Evolutionary conservation across 345 rosid genomes (phyloP).

Genomic region (Salix arbutifolia): DNA sequence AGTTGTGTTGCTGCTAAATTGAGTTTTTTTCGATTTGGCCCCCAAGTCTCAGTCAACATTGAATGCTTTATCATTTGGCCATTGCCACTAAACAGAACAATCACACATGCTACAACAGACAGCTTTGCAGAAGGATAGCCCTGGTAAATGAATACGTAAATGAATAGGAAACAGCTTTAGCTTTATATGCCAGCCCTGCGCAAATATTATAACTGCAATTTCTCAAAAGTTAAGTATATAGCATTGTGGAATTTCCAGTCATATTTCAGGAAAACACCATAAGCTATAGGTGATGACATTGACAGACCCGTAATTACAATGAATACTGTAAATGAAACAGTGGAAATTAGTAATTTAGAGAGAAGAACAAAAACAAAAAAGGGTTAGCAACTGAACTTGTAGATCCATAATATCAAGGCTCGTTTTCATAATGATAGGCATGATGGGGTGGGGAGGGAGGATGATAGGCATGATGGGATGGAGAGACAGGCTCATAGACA

Average conservation of each 20-base stretch:
- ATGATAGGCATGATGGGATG: constrained; percentile 29
- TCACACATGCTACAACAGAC: neutral
- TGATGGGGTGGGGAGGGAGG: constrained; percentile 27
- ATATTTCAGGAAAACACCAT: neutral
- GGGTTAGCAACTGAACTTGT: constrained; percentile 20
- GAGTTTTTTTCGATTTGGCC: neutral
- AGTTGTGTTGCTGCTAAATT: no score
- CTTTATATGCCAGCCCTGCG: no score
- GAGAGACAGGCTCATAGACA: constrained; percentile 33
- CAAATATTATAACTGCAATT: neutral
- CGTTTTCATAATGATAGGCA: constrained; percentile 37
- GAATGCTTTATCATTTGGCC: neutral
- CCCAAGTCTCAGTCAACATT: neutral
- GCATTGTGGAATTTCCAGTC: neutral
- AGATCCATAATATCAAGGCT: constrained; percentile 4
- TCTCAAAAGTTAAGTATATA: neutral
- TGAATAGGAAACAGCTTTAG: no score
- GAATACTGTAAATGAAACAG: neutral
- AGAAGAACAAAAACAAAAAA: neutral
- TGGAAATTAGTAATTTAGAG: neutral
- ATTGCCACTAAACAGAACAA: neutral
- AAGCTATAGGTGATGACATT: neutral
- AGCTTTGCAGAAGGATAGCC: neutral
- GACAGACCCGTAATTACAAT: neutral
- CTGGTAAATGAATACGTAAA: no score